phyloP scores from a whole-genome alignment of 495 filamentous ascomycete genomes.

The Talaromyces stipitatus region DNA sequence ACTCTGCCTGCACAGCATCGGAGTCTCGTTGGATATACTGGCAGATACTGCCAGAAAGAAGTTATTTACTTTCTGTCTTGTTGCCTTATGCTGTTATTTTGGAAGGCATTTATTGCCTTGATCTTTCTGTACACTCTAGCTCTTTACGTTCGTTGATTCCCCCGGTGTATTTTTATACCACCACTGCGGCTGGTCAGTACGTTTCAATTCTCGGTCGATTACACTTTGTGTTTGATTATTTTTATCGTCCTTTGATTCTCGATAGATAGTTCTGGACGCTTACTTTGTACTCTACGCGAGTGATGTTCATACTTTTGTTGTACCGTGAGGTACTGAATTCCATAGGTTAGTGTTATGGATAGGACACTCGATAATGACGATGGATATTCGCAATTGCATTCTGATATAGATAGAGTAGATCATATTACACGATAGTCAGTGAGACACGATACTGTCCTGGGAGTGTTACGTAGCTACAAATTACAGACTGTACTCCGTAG shows the following conservation, averaged over 20 bases:
- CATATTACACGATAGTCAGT: too few relatives aligned
- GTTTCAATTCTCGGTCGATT: conserved; percentile 5
- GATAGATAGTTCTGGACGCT: conserved; percentile 1
- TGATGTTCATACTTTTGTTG: conserved; percentile 1
- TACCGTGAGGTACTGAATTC: neutral
- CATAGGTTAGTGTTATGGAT: neutral
- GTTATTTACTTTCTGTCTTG: neutral
- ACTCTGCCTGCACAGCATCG: conserved; percentile 5
- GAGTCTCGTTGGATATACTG: conserved; percentile 4
- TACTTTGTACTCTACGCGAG: neutral
- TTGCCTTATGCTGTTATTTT: neutral
- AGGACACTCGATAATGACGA: neutral
- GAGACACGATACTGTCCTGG: too few relatives aligned
- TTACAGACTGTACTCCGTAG: neutral
- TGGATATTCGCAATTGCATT: too few relatives aligned
- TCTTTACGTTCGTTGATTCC: conserved; percentile 3
- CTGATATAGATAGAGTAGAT: too few relatives aligned
- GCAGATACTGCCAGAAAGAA: conserved; percentile 2
- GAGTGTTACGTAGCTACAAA: neutral
- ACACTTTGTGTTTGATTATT: neutral
- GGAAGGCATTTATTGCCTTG: neutral
- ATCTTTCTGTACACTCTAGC: neutral
- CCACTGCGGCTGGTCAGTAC: neutral
- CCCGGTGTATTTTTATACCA: conserved; percentile 1
- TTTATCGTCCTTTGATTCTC: neutral